Evolutionary conservation across 805 yeast species (phyloP).

Genomic region (Starmerella kuoi): DNA sequence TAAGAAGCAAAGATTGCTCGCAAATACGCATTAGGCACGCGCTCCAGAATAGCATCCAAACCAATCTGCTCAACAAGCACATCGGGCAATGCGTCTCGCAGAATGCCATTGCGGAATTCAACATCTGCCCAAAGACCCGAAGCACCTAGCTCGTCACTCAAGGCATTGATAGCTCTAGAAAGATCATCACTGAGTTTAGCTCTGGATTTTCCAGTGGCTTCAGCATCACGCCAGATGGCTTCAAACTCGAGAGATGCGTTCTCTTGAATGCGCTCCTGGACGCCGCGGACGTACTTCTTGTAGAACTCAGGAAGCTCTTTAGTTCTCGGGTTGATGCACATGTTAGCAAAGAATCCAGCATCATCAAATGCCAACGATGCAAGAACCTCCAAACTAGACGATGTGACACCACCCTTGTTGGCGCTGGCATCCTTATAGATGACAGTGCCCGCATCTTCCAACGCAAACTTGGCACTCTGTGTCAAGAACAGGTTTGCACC

Average conservation of each 20-base stretch:
- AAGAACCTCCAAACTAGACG: slow-evolving; percentile 87
- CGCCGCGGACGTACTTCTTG: slow-evolving; percentile 69
- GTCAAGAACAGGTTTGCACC: slow-evolving; percentile 96
- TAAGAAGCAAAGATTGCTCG: slow-evolving; percentile 80
- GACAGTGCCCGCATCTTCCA: slow-evolving; percentile 78
- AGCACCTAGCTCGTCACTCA: slow-evolving; percentile 72
- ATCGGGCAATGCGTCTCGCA: slow-evolving; percentile 66
- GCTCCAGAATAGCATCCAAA: slow-evolving; percentile 50
- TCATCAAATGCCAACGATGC: slow-evolving; percentile 90
- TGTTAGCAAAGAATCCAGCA: slow-evolving; percentile 60
- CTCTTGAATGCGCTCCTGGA: slow-evolving; percentile 57
- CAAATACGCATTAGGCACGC: slow-evolving; percentile 81
- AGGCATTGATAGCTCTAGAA: slow-evolving; percentile 68
- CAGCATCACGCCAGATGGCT: slow-evolving; percentile 68
- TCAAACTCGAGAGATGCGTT: slow-evolving; percentile 82
- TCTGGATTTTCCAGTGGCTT: slow-evolving; percentile 48
- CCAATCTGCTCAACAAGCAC: slow-evolving; percentile 50
- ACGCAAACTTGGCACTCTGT: slow-evolving; percentile 76
- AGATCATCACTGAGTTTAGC: slow-evolving; percentile 64
- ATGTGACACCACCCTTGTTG: slow-evolving; percentile 97
- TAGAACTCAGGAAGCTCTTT: slow-evolving; percentile 55
- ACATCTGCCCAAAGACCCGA: slow-evolving; percentile 77
- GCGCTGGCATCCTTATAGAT: slow-evolving; percentile 93
- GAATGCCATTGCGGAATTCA: slow-evolving; percentile 61
- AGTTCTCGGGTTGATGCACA: slow-evolving; percentile 51